Conservation (phyloP, 805 yeast genomes). For the Ogataea pini region DNA sequence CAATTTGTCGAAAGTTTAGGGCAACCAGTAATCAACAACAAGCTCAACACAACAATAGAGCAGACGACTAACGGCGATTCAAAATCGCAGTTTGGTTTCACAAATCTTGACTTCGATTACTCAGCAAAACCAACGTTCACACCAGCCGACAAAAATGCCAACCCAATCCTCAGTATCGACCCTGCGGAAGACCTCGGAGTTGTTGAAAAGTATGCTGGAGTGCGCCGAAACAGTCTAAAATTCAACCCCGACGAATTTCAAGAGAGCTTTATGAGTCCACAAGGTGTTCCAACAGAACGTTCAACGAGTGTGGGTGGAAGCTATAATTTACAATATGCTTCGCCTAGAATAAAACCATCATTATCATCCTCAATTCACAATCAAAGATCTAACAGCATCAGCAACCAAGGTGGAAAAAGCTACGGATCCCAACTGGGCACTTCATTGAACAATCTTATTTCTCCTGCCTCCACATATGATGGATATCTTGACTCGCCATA, state of each 20-base stretch:
- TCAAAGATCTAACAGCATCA: conserved; percentile 25
- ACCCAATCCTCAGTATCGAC: conserved; percentile 19
- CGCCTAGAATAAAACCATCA: conserved; percentile 31
- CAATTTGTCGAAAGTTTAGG: conserved; percentile 18
- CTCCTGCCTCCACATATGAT: conserved; percentile 38
- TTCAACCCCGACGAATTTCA: conserved; percentile 17
- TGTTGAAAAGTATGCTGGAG: conserved; percentile 6
- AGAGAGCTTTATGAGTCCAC: conserved; percentile 19
- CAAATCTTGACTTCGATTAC: conserved; percentile 16
- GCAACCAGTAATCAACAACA: not conserved
- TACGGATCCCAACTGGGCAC: conserved; percentile 35
- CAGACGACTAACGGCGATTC: not conserved
- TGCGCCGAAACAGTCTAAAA: conserved; percentile 7
- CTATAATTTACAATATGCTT: conserved; percentile 27
- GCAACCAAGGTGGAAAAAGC: conserved; percentile 29
- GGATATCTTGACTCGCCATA: conserved; percentile 38
- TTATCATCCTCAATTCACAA: conserved; percentile 19
- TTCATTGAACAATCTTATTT: conserved; percentile 33
- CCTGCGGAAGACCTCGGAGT: conserved; percentile 14
- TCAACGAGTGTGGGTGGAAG: conserved; percentile 16
- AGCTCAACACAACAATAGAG: too few species aligned
- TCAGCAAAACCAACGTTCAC: not conserved
- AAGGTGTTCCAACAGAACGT: conserved; percentile 14
- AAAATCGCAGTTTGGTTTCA: conserved; percentile 18
- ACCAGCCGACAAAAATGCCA: not conserved